phyloP scores from a whole-genome alignment of 176 grass and related monocot species.

The Carex myosuroides region DNA sequence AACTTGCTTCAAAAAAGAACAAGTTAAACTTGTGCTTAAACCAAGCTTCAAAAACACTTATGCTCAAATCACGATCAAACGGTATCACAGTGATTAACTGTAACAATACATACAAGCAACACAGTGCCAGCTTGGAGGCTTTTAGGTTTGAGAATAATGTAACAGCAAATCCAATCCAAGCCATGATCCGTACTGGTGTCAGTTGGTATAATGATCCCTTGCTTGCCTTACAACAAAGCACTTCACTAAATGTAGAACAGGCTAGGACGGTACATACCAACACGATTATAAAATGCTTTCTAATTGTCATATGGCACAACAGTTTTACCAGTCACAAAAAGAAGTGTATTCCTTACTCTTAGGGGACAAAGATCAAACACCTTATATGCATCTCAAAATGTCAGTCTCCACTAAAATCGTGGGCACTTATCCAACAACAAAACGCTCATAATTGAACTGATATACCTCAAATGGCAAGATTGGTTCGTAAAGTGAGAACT shows the following conservation, averaged over 20 bases:
- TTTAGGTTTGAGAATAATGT: neutral
- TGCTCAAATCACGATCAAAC: neutral
- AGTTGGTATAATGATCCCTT: neutral
- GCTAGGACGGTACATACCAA: neutral
- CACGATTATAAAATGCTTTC: neutral
- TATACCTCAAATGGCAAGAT: conserved; percentile 88
- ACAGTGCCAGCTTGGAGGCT: neutral
- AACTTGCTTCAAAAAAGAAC: neutral
- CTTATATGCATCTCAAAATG: neutral
- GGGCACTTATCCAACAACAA: neutral
- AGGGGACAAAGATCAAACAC: conserved; percentile 9
- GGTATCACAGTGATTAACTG: neutral
- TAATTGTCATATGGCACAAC: neutral
- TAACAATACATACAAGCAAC: neutral
- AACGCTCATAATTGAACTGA: neutral
- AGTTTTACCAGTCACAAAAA: neutral
- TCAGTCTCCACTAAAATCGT: neutral
- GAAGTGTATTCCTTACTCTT: neutral
- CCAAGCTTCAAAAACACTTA: neutral
- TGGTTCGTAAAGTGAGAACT: conserved; percentile 70
- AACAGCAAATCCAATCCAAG: neutral
- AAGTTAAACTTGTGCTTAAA: neutral
- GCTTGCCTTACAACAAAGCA: neutral
- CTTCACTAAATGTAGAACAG: neutral
- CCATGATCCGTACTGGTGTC: neutral